A percentile compares a stretch with the other conserved stretches of the same genome.
Conservation (phyloP, 2,329 filamentous ascomycete species). For the Beauveria sp. region DNA sequence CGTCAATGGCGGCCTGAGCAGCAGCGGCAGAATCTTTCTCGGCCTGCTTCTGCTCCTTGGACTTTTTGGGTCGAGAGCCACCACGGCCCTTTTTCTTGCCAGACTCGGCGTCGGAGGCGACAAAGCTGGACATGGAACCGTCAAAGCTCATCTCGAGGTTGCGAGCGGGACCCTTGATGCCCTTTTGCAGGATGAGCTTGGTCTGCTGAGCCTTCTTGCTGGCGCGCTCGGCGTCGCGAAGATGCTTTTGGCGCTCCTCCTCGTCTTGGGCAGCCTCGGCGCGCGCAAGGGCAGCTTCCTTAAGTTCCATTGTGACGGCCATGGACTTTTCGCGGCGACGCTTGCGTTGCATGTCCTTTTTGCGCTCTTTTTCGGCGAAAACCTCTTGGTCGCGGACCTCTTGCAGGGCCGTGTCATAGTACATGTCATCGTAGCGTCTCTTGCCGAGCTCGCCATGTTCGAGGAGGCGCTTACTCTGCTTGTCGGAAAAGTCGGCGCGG, state of each 20-base stretch:
- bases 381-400: conserved; percentile 87
- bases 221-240: conserved; percentile 80
- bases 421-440: conserved; percentile 65
- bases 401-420: conserved; percentile 73
- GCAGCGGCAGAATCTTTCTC: conserved; percentile 77
- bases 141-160: conserved; percentile 73
- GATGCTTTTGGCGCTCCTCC: conserved; percentile 68
- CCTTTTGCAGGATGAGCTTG: conserved; percentile 77
- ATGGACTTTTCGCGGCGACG: conserved; percentile 92
- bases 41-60: conserved; percentile 77
- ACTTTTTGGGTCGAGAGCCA: conserved; percentile 76
- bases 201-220: conserved; percentile 91
- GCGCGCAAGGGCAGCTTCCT: conserved; percentile 72
- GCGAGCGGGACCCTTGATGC: conserved; percentile 68
- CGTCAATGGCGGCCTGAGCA: conserved; percentile 75
- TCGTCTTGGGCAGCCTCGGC: conserved; percentile 75
- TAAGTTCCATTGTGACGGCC: conserved; percentile 84
- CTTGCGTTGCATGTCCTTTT: conserved; percentile 99
- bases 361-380: conserved; percentile 93
- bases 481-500: conserved; percentile 50
- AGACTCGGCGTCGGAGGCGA: conserved; percentile 52
- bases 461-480: conserved; percentile 53
- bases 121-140: conserved; percentile 76
- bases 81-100: conserved; percentile 49
- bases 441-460: conserved; percentile 64